Evolutionary conservation across 1,139 yeast species (phyloP).

Genomic region (Candida labiduridarum): DNA sequence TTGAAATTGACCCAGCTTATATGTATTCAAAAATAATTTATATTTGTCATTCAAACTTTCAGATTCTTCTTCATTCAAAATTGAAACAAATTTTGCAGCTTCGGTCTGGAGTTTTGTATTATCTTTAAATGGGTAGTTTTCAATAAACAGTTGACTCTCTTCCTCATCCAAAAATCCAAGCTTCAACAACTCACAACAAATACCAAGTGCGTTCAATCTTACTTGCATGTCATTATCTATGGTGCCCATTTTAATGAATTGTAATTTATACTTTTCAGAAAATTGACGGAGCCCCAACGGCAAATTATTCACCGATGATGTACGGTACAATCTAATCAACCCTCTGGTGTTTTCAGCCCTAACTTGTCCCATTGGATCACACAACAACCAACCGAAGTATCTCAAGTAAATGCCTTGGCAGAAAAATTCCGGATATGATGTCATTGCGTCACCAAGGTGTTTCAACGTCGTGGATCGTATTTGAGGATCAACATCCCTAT

Average conservation of each 20-base stretch:
- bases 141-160: conserved; percentile 7
- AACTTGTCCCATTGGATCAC: conserved; percentile 66
- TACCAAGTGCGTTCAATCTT: conserved; percentile 50
- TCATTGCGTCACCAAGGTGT: conserved; percentile 69
- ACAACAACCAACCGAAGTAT: conserved; percentile 81
- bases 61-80: conserved; percentile 22
- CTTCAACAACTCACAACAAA: conserved; percentile 58
- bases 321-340: conserved; percentile 53
- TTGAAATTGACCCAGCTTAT: conserved; percentile 23
- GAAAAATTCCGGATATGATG: conserved; percentile 68
- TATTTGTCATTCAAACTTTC: conserved; percentile 24
- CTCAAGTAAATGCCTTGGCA: conserved; percentile 70
- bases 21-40: conserved; percentile 23
- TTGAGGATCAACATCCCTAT: conserved; percentile 74
- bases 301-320: conserved; percentile 18
- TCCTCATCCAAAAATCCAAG: conserved; percentile 65
- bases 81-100: conserved; percentile 32
- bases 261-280: conserved; percentile 66
- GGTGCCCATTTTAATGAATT: conserved; percentile 60
- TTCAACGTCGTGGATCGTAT: conserved; percentile 71
- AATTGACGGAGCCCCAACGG: conserved; percentile 54
- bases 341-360: conserved; percentile 66
- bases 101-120: conserved; percentile 36
- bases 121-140: conserved; percentile 22
- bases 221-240: conserved; percentile 46